phyloP scores from a whole-genome alignment of 2,329 filamentous ascomycete genomes.

The Fusarium sp. region DNA sequence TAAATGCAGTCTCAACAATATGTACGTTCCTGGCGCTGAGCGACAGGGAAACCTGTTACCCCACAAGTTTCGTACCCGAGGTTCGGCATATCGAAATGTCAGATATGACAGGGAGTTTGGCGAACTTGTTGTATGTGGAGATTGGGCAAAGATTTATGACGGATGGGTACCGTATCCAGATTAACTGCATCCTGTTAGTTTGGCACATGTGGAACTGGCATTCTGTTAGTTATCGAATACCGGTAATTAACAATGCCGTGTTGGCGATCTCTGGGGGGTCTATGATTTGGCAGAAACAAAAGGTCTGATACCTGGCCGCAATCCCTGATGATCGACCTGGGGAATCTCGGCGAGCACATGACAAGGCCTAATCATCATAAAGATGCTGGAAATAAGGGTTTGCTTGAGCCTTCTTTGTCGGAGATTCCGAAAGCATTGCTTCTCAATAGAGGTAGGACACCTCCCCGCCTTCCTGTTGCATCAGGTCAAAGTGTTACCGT shows the following conservation, averaged over 20 bases:
- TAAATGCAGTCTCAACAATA: too few relatives aligned
- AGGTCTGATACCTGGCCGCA: background rate
- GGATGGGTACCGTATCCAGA: background rate
- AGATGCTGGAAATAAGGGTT: too few relatives aligned
- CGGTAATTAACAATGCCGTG: background rate
- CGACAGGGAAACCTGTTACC: background rate
- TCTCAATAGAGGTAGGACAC: background rate
- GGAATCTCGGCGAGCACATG: too few relatives aligned
- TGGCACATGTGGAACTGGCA: background rate
- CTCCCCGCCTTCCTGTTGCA: background rate
- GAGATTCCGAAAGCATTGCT: background rate
- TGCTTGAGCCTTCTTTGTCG: background rate
- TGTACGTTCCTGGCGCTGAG: background rate
- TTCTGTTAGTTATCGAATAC: background rate
- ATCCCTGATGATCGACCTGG: too few relatives aligned
- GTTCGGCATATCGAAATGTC: background rate
- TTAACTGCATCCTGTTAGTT: background rate
- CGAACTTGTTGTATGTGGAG: background rate
- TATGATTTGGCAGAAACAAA: background rate
- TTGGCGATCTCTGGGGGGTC: background rate
- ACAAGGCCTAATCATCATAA: too few relatives aligned
- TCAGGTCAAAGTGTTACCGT: too few relatives aligned
- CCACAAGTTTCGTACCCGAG: background rate
- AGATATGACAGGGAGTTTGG: background rate
- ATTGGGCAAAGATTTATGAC: background rate